phyloP scores from a whole-genome alignment of 1,139 yeast species.

The Candida sp. region DNA sequence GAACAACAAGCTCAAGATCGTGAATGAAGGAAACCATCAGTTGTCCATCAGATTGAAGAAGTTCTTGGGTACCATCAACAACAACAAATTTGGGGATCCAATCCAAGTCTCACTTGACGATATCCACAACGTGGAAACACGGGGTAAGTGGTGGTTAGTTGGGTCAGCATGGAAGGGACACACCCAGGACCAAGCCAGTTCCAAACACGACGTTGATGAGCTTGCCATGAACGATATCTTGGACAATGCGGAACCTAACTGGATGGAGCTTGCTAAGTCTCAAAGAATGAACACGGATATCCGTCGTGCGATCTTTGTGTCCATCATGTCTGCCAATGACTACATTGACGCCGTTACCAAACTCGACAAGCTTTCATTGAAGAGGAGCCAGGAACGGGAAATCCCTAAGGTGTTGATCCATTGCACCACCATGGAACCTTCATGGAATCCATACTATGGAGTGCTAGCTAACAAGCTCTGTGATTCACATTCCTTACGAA shows the following conservation, averaged over 20 bases:
- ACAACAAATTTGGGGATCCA: slow-evolving; percentile 65
- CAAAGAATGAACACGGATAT: slow-evolving; percentile 97
- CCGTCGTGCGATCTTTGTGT: slow-evolving; percentile 90
- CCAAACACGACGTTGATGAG: slow-evolving; percentile 25
- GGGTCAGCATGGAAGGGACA: slow-evolving; percentile 96
- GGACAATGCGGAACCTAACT: slow-evolving; percentile 79
- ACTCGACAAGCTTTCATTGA: slow-evolving; percentile 78
- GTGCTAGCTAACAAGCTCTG: slow-evolving; percentile 81
- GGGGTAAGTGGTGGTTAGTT: slow-evolving; percentile 99
- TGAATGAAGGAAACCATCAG: slow-evolving; percentile 50
- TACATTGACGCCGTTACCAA: slow-evolving; percentile 86
- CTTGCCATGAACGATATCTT: slow-evolving; percentile 56
- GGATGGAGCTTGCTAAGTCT: slow-evolving; percentile 84
- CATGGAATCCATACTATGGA: slow-evolving; percentile 92
- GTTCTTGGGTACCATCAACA: slow-evolving; percentile 55
- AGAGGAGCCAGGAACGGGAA: slow-evolving; percentile 85
- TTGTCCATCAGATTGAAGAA: slow-evolving; percentile 69
- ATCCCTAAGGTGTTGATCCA: slow-evolving; percentile 86
- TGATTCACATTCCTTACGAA: slow-evolving; percentile 68
- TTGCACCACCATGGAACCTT: slow-evolving; percentile 83
- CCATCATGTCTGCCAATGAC: slow-evolving; percentile 95
- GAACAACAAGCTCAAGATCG: slow-evolving; percentile 75
- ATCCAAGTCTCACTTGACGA: slow-evolving; percentile 85
- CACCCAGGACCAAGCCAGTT: slow-evolving; percentile 26
- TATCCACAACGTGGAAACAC: slow-evolving; percentile 71